phyloP scores from a whole-genome alignment of 2,329 filamentous ascomycete species.

The Periconia sp. region DNA sequence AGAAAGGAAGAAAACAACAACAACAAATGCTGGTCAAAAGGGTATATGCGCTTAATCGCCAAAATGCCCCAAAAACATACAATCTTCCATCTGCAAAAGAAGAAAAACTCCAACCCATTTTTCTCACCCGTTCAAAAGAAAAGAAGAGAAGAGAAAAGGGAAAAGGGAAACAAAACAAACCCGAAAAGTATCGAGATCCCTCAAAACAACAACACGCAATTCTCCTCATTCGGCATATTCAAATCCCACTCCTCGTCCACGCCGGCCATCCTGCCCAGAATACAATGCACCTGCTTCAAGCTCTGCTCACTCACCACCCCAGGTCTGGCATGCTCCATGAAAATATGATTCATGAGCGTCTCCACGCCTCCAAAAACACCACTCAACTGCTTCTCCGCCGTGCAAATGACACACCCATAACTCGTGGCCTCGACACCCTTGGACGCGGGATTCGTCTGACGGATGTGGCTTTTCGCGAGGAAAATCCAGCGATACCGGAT shows the following conservation, averaged over 20 bases:
- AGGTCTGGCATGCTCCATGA: constrained; percentile 32
- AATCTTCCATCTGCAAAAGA: no score
- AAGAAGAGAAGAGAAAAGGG: no score
- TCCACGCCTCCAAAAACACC: constrained; percentile 42
- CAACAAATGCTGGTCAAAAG: no score
- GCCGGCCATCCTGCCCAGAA: constrained; percentile 39
- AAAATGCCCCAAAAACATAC: no score
- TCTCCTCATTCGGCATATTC: constrained; percentile 28
- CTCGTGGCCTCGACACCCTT: constrained; percentile 12
- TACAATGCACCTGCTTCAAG: constrained; percentile 34
- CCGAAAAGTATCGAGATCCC: no score
- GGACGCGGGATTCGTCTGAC: constrained; percentile 12
- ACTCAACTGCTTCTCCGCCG: constrained; percentile 31
- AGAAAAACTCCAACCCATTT: no score
- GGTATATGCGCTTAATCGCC: no score
- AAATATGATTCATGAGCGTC: constrained; percentile 44
- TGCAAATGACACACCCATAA: constrained; percentile 43
- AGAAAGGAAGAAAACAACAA: no score
- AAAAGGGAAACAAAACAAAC: no score
- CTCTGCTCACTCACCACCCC: constrained; percentile 28
- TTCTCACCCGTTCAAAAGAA: no score
- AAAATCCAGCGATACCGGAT: constrained; percentile 44
- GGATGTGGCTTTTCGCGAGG: constrained; percentile 41
- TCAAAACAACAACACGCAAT: constrained; percentile 8
- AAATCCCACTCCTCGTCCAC: constrained; percentile 41